Percentiles rank a stretch among this genome's conserved stretches.
phyloP scores from a whole-genome alignment of 208 protist species.

The Leishmania major region DNA sequence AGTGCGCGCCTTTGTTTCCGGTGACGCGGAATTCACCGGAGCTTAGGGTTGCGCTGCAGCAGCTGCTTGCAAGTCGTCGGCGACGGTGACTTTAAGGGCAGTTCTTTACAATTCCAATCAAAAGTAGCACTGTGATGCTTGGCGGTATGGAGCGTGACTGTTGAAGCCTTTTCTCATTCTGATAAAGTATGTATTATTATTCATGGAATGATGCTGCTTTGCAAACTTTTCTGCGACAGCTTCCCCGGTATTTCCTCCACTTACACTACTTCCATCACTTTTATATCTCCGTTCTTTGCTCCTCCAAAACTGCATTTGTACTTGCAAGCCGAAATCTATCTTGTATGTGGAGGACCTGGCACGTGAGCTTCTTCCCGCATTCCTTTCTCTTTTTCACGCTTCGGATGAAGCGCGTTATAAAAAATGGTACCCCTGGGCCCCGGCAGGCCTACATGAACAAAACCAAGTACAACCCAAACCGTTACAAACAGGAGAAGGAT shows the following conservation, averaged over 20 bases:
- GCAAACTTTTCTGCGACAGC: not conserved
- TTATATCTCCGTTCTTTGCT: not conserved
- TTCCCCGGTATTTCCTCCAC: not conserved
- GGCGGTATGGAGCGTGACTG: not conserved
- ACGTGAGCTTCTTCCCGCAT: not conserved
- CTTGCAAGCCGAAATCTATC: not conserved
- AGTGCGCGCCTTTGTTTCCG: not conserved
- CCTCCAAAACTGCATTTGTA: not conserved
- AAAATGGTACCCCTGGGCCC: slow-evolving; percentile 39
- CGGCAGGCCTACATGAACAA: slow-evolving; percentile 77
- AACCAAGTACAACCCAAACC: slow-evolving; percentile 80
- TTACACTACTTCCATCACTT: not conserved
- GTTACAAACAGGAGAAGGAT: slow-evolving; percentile 80
- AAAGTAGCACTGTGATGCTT: not conserved
- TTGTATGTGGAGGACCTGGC: not conserved
- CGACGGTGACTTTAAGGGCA: not conserved
- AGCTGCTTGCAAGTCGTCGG: not conserved
- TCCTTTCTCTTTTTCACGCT: slow-evolving; percentile 1
- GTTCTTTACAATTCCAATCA: not conserved
- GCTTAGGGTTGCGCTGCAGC: not conserved
- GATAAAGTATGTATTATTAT: not conserved
- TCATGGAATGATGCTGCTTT: not conserved
- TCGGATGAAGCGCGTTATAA: slow-evolving; percentile 43
- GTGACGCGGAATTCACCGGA: not conserved
- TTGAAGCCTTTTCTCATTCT: not conserved